Evolutionary conservation across 768 basidiomycete genomes (phyloP).

Genomic region (Dictyophora rubrovolvata): DNA sequence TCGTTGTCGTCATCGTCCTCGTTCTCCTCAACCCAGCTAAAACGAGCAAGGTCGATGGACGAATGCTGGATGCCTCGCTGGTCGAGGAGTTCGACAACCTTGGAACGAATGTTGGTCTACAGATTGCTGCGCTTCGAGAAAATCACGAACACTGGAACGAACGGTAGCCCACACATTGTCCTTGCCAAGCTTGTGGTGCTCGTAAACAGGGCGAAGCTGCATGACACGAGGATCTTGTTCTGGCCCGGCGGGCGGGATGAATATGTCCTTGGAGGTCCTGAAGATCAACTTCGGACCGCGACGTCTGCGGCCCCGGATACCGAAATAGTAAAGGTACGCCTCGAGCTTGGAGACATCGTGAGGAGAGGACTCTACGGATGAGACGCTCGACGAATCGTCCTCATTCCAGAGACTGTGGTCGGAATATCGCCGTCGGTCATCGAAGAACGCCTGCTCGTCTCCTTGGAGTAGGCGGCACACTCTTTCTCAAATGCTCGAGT

Average conservation of each 20-base stretch:
- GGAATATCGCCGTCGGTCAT: too few species aligned
- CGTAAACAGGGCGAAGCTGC: conserved; percentile 21
- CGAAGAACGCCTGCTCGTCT: too few species aligned
- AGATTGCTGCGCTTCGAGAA: conserved; percentile 22
- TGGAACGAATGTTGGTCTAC: conserved; percentile 9
- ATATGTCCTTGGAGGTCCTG: conserved; percentile 25
- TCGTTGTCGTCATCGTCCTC: conserved; percentile 14
- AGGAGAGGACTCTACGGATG: conserved; percentile 9
- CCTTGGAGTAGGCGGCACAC: too few species aligned
- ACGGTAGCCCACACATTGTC: conserved; percentile 22
- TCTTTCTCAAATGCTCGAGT: too few species aligned
- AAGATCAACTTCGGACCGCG: conserved; percentile 28
- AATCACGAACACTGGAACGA: conserved; percentile 25
- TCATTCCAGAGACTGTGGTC: not conserved
- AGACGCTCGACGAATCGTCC: conserved; percentile 8
- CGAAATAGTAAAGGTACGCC: conserved; percentile 23
- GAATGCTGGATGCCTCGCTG: conserved; percentile 12
- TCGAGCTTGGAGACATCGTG: conserved; percentile 21
- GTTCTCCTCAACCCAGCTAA: conserved; percentile 10
- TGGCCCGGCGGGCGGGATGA: conserved; percentile 23
- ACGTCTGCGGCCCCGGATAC: conserved; percentile 17
- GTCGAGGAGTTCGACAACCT: conserved; percentile 11
- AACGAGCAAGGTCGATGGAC: conserved; percentile 14
- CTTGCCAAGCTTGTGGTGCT: conserved; percentile 21
- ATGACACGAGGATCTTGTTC: conserved; percentile 20